Conservation (phyloP, 108 stramenopile species). For the Skeletonema costatum region DNA sequence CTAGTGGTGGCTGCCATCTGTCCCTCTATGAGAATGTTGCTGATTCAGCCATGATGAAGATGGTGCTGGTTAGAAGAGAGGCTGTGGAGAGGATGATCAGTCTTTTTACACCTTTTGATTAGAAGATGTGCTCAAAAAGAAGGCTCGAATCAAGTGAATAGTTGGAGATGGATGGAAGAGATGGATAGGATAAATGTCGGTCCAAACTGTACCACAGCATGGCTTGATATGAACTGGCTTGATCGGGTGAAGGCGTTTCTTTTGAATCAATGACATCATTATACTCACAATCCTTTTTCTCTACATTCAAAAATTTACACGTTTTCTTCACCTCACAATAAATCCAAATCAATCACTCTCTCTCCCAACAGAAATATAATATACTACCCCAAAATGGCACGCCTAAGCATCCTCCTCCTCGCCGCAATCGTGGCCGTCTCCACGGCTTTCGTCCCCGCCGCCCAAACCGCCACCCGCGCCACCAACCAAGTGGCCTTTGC, state of each 20-base stretch:
- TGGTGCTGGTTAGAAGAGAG: too few relatives aligned
- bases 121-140: too few relatives aligned
- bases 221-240: not conserved
- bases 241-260: not conserved
- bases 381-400: slow-evolving; percentile 43
- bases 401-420: slow-evolving; percentile 68
- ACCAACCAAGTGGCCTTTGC: slow-evolving; percentile 32
- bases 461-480: slow-evolving; percentile 41
- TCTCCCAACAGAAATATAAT: not conserved
- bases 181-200: not conserved
- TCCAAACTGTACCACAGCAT: not conserved
- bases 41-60: not conserved
- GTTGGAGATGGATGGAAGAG: too few relatives aligned
- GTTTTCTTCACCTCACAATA: not conserved
- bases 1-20: not conserved
- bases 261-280: not conserved
- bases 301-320: not conserved
- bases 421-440: slow-evolving; percentile 72
- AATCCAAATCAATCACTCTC: not conserved
- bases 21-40: not conserved
- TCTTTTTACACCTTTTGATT: too few relatives aligned
- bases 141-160: too few relatives aligned
- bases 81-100: too few relatives aligned
- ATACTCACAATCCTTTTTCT: not conserved
- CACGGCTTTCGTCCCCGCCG: slow-evolving; percentile 71